Percentiles rank a stretch among this genome's conserved stretches.
Evolutionary conservation across 2,329 filamentous ascomycete species (phyloP).

Genomic region (Lecanicillium sp.): DNA sequence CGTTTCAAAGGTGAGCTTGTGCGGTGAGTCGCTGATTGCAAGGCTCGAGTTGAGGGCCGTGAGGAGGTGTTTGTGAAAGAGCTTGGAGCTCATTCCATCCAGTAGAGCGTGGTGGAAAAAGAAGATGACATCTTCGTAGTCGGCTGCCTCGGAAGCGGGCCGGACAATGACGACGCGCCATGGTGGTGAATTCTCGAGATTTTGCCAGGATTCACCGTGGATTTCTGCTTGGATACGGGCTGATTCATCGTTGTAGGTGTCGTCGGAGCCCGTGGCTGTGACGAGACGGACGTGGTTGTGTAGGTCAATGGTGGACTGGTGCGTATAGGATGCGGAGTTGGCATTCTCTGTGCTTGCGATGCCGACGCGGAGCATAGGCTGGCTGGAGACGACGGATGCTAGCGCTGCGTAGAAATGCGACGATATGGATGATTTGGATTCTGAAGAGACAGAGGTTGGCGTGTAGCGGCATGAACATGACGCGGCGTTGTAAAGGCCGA

Average conservation of each 20-base stretch:
- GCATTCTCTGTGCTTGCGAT: conserved; percentile 34
- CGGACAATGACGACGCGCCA: conserved; percentile 38
- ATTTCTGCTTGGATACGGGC: conserved; percentile 26
- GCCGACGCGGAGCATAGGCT: conserved; percentile 40
- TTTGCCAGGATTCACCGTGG: conserved; percentile 32
- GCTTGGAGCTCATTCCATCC: conserved; percentile 39
- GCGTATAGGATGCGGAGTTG: conserved; percentile 33
- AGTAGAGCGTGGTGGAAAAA: conserved; percentile 43
- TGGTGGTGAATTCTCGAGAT: conserved; percentile 30
- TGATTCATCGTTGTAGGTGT: conserved; percentile 22
- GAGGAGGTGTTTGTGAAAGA: conserved; percentile 41
- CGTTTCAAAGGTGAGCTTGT: conserved; percentile 22
- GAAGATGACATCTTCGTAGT: conserved; percentile 34
- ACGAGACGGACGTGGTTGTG: conserved; percentile 31
- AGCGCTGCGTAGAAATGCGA: conserved; percentile 28
- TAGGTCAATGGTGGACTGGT: conserved; percentile 34
- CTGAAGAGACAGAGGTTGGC: conserved; percentile 8
- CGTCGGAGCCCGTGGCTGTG: conserved; percentile 10
- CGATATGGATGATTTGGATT: conserved; percentile 6
- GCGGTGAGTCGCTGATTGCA: conserved; percentile 5
- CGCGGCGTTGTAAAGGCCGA: conserved; percentile 40
- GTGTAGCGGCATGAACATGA: conserved; percentile 35
- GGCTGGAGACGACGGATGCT: conserved; percentile 28
- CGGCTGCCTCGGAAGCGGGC: conserved; percentile 6
- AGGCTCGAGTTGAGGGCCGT: conserved; percentile 28